Conservation (phyloP, 192 early-diverging fungal species). For the Linnemannia exigua region DNA sequence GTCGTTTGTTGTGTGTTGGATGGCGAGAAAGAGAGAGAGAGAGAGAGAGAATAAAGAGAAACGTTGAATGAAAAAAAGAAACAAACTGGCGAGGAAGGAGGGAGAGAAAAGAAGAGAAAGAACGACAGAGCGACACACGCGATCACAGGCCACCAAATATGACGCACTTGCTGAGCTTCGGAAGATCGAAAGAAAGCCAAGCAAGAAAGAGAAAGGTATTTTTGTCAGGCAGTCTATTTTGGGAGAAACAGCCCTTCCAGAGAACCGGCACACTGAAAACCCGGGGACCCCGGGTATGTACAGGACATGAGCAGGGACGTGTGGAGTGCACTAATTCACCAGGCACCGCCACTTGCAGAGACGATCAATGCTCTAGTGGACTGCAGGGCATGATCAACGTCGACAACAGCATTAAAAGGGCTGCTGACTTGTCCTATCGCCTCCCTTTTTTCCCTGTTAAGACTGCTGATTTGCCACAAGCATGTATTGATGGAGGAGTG, state of each 20-base stretch:
- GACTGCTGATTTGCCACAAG: background rate
- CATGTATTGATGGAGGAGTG: background rate
- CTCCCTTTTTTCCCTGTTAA: background rate
- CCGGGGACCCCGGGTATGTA: no score
- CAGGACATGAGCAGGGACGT: no score
- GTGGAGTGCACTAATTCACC: background rate
- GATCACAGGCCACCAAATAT: background rate
- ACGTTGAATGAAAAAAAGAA: background rate
- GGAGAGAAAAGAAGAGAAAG: background rate
- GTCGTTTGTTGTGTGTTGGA: no score
- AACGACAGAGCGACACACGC: background rate
- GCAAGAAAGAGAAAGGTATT: background rate
- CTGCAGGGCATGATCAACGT: no score
- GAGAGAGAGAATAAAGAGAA: background rate
- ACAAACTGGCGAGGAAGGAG: no score
- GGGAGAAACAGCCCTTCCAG: background rate
- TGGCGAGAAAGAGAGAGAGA: background rate
- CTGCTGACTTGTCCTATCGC: no score
- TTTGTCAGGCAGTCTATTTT: background rate
- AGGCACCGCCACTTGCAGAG: background rate
- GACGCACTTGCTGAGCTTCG: no score
- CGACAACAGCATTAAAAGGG: no score
- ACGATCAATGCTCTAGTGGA: no score
- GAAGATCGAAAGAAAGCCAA: background rate
- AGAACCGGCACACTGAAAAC: background rate